These are phyloP conservation scores for Podila horticola DNA, from an alignment of 192 early-diverging fungal species.

Conservation along the genomic window DNA sequence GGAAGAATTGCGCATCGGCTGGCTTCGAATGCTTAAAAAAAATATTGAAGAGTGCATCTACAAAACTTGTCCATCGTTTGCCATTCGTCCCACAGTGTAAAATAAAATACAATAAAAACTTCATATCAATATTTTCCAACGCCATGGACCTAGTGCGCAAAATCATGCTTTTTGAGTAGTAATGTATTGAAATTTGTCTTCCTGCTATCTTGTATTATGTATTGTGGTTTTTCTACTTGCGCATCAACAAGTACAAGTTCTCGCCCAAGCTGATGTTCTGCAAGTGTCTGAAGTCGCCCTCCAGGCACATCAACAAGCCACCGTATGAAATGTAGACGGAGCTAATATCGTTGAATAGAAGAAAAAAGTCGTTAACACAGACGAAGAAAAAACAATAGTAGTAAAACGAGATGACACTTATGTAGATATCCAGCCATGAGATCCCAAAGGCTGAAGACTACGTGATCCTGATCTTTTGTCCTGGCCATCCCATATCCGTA, in stretches of 20 bases:
- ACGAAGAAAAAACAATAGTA: background rate
- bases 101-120: too few relatives aligned
- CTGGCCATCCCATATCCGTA: too few relatives aligned
- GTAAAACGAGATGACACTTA: background rate
- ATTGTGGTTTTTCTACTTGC: constrained; percentile 58
- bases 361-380: background rate
- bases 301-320: constrained; percentile 90
- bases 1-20: constrained; percentile 10
- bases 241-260: constrained; percentile 91
- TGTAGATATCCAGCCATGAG: too few relatives aligned
- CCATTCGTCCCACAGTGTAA: too few relatives aligned
- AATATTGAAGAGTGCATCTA: background rate
- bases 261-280: constrained; percentile 88
- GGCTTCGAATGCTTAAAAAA: constrained; percentile 2
- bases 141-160: too few relatives aligned
- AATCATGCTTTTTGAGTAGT: too few relatives aligned
- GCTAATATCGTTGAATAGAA: constrained; percentile 44
- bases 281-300: constrained; percentile 86
- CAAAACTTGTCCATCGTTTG: too few relatives aligned
- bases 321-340: constrained; percentile 93
- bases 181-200: background rate
- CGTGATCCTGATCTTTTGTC: too few relatives aligned
- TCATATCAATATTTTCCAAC: too few relatives aligned
- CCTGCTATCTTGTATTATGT: background rate
- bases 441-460: too few relatives aligned